Base-by-base conservation (phyloP, 176 grass and related monocot species). In the Avena eriantha region DNA sequence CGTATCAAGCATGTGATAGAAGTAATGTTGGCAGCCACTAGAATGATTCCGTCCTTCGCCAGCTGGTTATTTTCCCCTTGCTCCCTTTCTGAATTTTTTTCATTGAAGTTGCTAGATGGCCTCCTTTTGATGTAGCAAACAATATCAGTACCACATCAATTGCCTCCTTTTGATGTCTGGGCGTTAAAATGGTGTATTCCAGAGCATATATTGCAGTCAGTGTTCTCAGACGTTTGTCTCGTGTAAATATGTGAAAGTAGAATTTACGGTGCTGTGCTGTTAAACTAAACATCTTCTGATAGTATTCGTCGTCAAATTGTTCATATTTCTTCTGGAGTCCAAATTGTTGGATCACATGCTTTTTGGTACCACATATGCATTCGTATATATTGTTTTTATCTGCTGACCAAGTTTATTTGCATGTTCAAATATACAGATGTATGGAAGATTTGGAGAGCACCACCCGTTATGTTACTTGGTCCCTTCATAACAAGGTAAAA, bases 361-460 rank as follows among this genome's bases (percentile, higher is more conserved):
- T 65, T 58, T 35, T 81, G 75, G 55, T 69, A 57, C 33, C 11
- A 56, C 33, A 77, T 53, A 80, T 66, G 47, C 45, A 54, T 53
- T 84, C 68, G 7, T 67, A 14, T 63, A 17, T 82, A 7, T 77
- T 82, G 10, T 53, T 71, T 58, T 60, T 63, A 60, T 72, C 60
- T 87, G 46, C 14, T 58, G 21, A 45, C 58, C 54, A 14, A 29
- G 18, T 82, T 59, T 73, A 29, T 86, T 33, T 83, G 43, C 16
- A 41, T 61, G n/a, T 31, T 73, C 53, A 56, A 83, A 76, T 76
- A 60, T 90, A 56, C 83, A 98, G 96, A 82, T 95, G 93, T 76
- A 92, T 95, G 96, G 96, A 98, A 82, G 96, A 98, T 92, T 84
- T 95, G 81, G 88, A 89, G 84, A 95, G 96, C 90, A 98, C 92